These are phyloP conservation scores for Macrocybe gigantea DNA, from an alignment of 768 basidiomycete species.

Conservation along the genomic window DNA sequence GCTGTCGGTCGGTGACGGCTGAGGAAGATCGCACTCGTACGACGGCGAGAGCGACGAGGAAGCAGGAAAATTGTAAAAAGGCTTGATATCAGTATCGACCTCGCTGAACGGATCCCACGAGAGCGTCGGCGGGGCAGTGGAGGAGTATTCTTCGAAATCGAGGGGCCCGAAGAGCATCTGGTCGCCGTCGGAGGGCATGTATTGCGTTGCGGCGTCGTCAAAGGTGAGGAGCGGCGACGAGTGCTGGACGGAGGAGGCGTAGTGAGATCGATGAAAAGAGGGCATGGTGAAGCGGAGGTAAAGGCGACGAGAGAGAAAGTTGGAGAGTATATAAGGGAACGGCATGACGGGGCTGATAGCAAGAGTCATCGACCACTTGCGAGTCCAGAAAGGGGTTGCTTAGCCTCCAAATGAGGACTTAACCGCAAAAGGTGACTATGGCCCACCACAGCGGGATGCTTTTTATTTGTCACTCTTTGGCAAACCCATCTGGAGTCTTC, in stretches of 20 bases:
- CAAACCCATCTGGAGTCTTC: too few relatives aligned
- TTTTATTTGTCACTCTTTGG: too few relatives aligned
- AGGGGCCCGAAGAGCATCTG: constrained; percentile 54
- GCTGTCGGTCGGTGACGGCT: constrained; percentile 32
- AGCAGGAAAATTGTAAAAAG: constrained; percentile 29
- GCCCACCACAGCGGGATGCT: too few relatives aligned
- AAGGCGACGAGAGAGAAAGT: constrained; percentile 20
- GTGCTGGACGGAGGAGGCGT: constrained; percentile 21
- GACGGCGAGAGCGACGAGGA: constrained; percentile 16
- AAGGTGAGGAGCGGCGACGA: constrained; percentile 26
- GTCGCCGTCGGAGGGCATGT: constrained; percentile 30
- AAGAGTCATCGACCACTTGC: too few relatives aligned
- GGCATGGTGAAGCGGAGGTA: constrained; percentile 20
- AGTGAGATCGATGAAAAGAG: constrained; percentile 6
- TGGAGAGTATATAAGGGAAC: not conserved
- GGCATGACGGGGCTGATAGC: too few relatives aligned
- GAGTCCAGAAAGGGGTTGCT: constrained; percentile 20
- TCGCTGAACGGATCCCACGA: constrained; percentile 32
- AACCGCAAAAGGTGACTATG: too few relatives aligned
- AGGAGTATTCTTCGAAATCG: constrained; percentile 46
- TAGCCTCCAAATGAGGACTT: constrained; percentile 15
- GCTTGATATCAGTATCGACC: constrained; percentile 37
- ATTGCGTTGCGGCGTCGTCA: constrained; percentile 28
- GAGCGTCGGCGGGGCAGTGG: constrained; percentile 20
- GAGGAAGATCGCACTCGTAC: constrained; percentile 31